These are phyloP conservation scores for Clitoria ternatea DNA, from an alignment of 306 rosid species.

Conservation along the genomic window DNA sequence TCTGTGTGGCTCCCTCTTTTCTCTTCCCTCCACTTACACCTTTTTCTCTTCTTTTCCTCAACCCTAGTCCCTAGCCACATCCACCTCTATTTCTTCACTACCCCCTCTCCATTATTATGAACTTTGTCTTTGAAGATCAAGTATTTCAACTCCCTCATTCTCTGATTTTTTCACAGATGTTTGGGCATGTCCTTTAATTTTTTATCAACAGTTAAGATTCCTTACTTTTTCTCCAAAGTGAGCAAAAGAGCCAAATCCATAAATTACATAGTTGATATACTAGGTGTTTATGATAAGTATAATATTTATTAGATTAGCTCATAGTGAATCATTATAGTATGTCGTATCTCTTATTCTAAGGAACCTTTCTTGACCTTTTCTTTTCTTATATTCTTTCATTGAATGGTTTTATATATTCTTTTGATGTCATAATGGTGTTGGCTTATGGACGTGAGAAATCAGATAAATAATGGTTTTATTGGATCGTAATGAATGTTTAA, in stretches of 20 bases:
- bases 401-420: neutral
- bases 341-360: neutral
- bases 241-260: neutral
- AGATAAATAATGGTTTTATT: conserved; percentile 20
- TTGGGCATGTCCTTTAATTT: neutral
- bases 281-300: neutral
- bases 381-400: neutral
- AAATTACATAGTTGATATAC: neutral
- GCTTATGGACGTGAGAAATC: conserved; percentile 59
- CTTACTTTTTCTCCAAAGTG: neutral
- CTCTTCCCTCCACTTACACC: too few species aligned
- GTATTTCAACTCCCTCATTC: too few species aligned
- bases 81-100: too few species aligned
- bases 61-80: too few species aligned
- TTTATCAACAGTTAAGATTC: neutral
- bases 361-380: neutral
- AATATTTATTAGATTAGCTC: neutral
- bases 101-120: too few species aligned
- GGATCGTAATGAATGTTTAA: neutral
- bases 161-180: too few species aligned
- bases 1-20: too few species aligned
- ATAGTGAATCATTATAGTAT: neutral
- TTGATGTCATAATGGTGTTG: conserved; percentile 71
- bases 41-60: too few species aligned
- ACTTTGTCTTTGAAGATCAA: too few species aligned